Evolutionary conservation across 2,329 filamentous ascomycete species (phyloP).

Genomic region (Aureobasidium sp.): DNA sequence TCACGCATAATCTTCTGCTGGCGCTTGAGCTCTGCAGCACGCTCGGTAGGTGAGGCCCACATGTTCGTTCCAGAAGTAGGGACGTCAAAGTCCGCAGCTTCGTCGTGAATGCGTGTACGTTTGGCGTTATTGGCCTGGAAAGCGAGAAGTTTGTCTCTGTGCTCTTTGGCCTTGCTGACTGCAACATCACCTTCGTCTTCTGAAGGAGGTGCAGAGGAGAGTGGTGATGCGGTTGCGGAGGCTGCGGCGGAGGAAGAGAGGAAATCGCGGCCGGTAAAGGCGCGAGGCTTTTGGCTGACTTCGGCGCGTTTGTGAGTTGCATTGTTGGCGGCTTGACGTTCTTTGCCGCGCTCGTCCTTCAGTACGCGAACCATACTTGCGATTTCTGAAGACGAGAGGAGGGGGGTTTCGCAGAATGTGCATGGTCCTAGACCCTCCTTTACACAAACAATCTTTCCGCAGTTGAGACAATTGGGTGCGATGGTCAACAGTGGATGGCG

Average conservation of each 20-base stretch:
- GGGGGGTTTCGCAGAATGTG: constrained; percentile 71
- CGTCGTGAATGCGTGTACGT: constrained; percentile 76
- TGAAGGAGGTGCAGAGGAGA: constrained; percentile 27
- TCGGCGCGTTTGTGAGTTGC: constrained; percentile 58
- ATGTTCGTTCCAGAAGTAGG: constrained; percentile 55
- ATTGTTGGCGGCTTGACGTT: constrained; percentile 76
- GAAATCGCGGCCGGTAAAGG: constrained; percentile 30
- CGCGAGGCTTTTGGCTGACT: constrained; percentile 38
- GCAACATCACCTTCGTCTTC: constrained; percentile 42
- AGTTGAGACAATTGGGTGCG: constrained; percentile 84
- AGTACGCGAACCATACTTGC: constrained; percentile 79
- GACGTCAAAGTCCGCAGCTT: constrained; percentile 66
- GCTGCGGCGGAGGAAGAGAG: constrained; percentile 25
- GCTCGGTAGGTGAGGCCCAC: constrained; percentile 77
- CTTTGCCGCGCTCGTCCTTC: constrained; percentile 73
- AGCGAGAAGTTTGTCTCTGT: constrained; percentile 68
- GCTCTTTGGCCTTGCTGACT: constrained; percentile 61
- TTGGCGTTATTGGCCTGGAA: constrained; percentile 82
- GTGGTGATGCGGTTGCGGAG: constrained; percentile 27
- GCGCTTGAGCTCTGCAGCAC: constrained; percentile 71
- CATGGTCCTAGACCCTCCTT: constrained; percentile 91
- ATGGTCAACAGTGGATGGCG: constrained; percentile 83
- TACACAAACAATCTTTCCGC: constrained; percentile 90
- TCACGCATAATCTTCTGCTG: constrained; percentile 78
- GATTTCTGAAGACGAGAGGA: constrained; percentile 65